Evolutionary conservation across 768 basidiomycete species (phyloP), one percentile per base, ranked within the genome.

Genomic region (Pseudohyphozyma bogoriensis): DNA sequence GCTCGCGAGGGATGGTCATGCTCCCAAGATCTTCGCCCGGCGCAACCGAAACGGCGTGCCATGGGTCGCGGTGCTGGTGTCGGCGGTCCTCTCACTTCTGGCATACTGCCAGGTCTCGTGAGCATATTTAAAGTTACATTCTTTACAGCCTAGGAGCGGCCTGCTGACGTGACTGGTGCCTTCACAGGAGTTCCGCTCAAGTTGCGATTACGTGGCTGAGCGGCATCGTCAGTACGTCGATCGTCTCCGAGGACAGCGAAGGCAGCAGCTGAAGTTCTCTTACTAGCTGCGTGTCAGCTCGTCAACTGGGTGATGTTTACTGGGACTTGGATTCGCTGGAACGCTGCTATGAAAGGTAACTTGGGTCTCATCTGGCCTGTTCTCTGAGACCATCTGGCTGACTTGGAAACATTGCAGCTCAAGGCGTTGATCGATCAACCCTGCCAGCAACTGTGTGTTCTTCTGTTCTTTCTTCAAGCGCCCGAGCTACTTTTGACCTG

Each of bases 11-110:
- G 68, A 72, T 18, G 66, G 69, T 11, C 64, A 71, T 39, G 72
- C 72, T 1, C 72, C 73, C 13, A 49, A 55, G 29, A 54, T 73
- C 59, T 68, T 75, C 53, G 60, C 55, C 16, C 42, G 64, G 29
- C 55, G 70, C 26, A 72, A 68, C 45, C 55, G 69, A 44, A 56
- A 59, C 12, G 74, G 74, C 45, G 65, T 73, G 0, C 74, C 74
- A 15, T 69, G 69, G 54, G 42, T 68, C 29, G 69, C 69, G n/a
- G 71, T 74, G n/a, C 7, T 24, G 4, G 22, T 16, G n/a, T 18
- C 35, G 1, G 51, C 83, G 29, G 73, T 83, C 49, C 79, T 79
- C 72, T 84, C 84, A 81, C 72, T 67, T 13, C 20, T 40, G 4
- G 33, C 45, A 9, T 42, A 22, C 53, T 52, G 51, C 35, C 51